phyloP scores from a whole-genome alignment of 1,139 yeast species.

The Saccharomyces hybrid region DNA sequence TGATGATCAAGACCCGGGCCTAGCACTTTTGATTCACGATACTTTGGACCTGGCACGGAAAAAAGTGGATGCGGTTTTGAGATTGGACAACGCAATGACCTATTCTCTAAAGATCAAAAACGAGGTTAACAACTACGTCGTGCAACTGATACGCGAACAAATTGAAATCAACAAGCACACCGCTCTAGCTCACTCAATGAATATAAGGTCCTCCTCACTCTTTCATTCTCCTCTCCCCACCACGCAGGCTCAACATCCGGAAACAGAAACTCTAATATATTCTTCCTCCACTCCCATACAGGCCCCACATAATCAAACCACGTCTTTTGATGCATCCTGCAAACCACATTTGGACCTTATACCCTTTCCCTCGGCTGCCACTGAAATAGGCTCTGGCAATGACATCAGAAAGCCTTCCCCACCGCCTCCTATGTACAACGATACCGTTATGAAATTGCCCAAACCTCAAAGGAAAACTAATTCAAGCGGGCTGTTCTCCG shows the following conservation, averaged over 20 bases:
- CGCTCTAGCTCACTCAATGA: conserved; percentile 2
- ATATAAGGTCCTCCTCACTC: not conserved
- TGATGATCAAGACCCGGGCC: conserved; percentile 50
- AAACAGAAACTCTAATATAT: not conserved
- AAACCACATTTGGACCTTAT: not conserved
- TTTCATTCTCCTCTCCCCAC: not conserved
- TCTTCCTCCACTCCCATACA: not conserved
- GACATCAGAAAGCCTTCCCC: not conserved
- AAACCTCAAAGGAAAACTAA: conserved; percentile 9
- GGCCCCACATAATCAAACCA: not conserved
- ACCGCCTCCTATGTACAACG: not conserved
- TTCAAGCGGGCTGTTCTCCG: conserved; percentile 6
- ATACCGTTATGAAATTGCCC: conserved; percentile 6
- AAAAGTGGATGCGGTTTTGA: conserved; percentile 65
- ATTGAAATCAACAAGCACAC: conserved; percentile 35
- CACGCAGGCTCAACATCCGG: not conserved
- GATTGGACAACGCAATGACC: conserved; percentile 69
- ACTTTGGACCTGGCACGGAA: conserved; percentile 54
- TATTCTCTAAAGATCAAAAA: conserved; percentile 73
- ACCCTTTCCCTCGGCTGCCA: not conserved
- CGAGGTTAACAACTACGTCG: conserved; percentile 71
- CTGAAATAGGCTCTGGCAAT: not conserved
- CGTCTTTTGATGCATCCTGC: not conserved
- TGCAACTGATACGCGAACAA: conserved; percentile 58
- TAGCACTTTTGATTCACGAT: conserved; percentile 56